Evolutionary conservation across 73 alveolate species (phyloP).

Genomic region (Paramecium sonneborni): DNA sequence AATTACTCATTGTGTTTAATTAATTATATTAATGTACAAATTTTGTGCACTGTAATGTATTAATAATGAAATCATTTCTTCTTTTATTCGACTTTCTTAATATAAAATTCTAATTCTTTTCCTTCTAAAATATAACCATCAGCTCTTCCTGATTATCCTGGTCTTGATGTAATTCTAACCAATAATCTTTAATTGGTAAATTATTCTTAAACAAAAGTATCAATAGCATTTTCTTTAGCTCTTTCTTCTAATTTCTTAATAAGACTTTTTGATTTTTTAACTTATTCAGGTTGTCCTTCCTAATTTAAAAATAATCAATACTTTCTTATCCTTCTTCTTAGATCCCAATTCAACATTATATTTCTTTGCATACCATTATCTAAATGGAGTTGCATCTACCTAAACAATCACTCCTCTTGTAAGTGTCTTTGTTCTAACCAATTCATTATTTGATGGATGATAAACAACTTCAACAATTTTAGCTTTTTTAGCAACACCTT

Average conservation of each 20-base stretch:
- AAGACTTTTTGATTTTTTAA: constrained; percentile 77
- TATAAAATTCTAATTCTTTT: constrained; percentile 93
- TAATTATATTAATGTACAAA: not conserved
- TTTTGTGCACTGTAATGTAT: not conserved
- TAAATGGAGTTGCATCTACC: constrained; percentile 98
- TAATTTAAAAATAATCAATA: not conserved
- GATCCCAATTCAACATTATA: constrained; percentile 85
- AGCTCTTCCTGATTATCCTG: constrained; percentile 99
- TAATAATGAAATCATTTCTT: constrained; percentile 49
- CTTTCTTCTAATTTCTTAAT: constrained; percentile 74
- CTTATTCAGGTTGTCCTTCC: constrained; percentile 64
- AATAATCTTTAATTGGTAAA: constrained; percentile 88
- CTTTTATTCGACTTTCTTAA: constrained; percentile 83
- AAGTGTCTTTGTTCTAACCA: constrained; percentile 97
- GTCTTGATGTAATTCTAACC: constrained; percentile 97
- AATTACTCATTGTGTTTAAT: not conserved
- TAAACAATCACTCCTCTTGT: constrained; percentile 93
- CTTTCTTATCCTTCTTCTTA: constrained; percentile 72
- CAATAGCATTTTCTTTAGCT: constrained; percentile 74
- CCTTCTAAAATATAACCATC: constrained; percentile 99
- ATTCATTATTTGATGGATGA: constrained; percentile 98
- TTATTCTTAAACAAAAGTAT: constrained; percentile 77
- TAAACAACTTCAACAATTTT: constrained; percentile 94
- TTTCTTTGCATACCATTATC: constrained; percentile 87
- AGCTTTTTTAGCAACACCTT: constrained; percentile 70